phyloP scores from a whole-genome alignment of 495 filamentous ascomycete species.

The Penicillium cinerascens region DNA sequence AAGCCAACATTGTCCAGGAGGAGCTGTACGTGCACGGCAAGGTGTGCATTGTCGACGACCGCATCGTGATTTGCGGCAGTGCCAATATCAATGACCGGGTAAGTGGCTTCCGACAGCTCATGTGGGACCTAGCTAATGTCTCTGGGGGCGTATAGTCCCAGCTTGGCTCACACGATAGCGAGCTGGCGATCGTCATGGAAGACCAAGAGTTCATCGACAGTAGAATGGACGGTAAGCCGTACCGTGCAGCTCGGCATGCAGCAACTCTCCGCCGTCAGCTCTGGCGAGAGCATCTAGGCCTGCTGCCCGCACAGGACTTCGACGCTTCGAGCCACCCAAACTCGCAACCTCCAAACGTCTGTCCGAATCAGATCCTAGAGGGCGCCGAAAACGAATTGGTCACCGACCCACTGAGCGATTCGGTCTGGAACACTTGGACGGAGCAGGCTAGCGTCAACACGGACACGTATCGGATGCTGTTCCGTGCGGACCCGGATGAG shows the following conservation, averaged over 20 bases:
- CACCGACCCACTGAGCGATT: conserved; percentile 73
- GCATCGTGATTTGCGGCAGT: conserved; percentile 76
- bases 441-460: conserved; percentile 73
- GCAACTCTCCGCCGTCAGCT: conserved; percentile 78
- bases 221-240: conserved; percentile 75
- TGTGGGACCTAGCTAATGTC: not conserved
- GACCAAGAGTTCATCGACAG: conserved; percentile 71
- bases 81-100: conserved; percentile 90
- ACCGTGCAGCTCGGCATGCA: conserved; percentile 69
- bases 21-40: conserved; percentile 94
- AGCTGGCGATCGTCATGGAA: conserved; percentile 90
- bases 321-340: conserved; percentile 73
- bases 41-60: conserved; percentile 80
- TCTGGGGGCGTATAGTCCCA: conserved; percentile 55
- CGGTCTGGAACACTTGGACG: conserved; percentile 85
- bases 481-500: conserved; percentile 91
- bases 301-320: conserved; percentile 69
- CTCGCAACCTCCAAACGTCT: conserved; percentile 73
- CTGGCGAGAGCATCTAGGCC: conserved; percentile 90
- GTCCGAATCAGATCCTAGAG: conserved; percentile 64
- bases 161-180: conserved; percentile 83
- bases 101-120: conserved; percentile 14
- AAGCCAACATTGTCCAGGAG: conserved; percentile 86
- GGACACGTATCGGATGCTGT: conserved; percentile 77
- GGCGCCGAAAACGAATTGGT: conserved; percentile 71